These are phyloP conservation scores for Rhizophagus sp. DNA, from an alignment of 192 early-diverging fungal genomes.

Conservation along the genomic window DNA sequence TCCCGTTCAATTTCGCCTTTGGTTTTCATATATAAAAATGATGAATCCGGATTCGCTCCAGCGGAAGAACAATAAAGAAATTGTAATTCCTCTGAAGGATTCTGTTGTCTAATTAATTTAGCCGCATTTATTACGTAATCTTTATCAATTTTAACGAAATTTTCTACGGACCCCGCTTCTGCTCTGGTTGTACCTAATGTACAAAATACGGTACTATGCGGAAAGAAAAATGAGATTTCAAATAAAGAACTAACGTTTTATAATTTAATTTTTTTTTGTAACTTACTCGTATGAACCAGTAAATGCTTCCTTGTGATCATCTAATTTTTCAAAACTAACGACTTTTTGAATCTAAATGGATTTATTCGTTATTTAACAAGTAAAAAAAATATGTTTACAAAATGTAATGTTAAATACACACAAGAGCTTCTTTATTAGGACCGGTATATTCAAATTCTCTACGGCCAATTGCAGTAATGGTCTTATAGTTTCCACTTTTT, in stretches of 20 bases:
- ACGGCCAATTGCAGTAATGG: conserved; percentile 60
- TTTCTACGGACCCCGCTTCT: conserved; percentile 67
- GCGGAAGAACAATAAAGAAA: conserved; percentile 52
- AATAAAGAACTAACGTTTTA: neutral
- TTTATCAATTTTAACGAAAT: conserved; percentile 77
- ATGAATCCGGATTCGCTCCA: conserved; percentile 58
- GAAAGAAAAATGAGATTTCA: neutral
- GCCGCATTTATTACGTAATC: conserved; percentile 73
- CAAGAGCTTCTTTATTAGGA: conserved; percentile 46
- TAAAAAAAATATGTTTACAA: too few species aligned
- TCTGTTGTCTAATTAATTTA: conserved; percentile 55
- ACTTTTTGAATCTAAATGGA: conserved; percentile 54
- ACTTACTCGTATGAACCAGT: conserved; percentile 49
- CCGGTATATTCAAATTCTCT: conserved; percentile 44
- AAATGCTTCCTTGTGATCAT: conserved; percentile 40
- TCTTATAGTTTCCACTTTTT: conserved; percentile 42
- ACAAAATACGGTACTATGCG: conserved; percentile 65
- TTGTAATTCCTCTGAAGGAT: conserved; percentile 49
- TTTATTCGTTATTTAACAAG: neutral
- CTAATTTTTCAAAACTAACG: conserved; percentile 75
- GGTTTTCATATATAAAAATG: conserved; percentile 68
- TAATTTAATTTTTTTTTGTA: neutral
- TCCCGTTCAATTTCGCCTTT: conserved; percentile 80
- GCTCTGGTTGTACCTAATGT: conserved; percentile 41
- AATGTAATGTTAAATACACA: neutral